Evolutionary conservation across 306 rosid genomes (phyloP).

Genomic region (Castanopsis chinensis): DNA sequence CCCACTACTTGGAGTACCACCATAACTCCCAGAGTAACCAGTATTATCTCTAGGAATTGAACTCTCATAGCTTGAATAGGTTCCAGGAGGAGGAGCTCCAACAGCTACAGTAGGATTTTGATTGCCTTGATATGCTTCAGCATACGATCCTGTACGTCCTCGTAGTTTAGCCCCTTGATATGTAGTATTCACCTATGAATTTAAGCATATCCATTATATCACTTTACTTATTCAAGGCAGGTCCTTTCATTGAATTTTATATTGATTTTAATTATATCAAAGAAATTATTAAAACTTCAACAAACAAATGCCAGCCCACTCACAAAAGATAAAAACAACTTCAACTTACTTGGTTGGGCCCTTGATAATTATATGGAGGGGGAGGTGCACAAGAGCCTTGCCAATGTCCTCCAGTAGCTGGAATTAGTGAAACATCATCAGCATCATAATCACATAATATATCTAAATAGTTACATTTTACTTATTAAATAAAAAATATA

Average conservation of each 20-base stretch:
- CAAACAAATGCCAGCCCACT: neutral
- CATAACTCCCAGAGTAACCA: too few relatives aligned
- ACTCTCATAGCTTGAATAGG: too few relatives aligned
- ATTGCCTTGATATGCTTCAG: slow-evolving; percentile 24
- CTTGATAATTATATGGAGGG: slow-evolving; percentile 11
- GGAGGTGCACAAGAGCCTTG: slow-evolving; percentile 14
- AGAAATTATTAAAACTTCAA: neutral
- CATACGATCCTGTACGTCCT: slow-evolving; percentile 23
- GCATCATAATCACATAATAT: neutral
- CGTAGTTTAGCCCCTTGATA: slow-evolving; percentile 7
- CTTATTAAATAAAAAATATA: too few relatives aligned
- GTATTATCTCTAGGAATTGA: too few relatives aligned
- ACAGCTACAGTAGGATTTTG: too few relatives aligned
- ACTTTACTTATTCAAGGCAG: neutral
- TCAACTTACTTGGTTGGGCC: slow-evolving; percentile 37
- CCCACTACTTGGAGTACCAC: too few relatives aligned
- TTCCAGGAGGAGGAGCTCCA: too few relatives aligned
- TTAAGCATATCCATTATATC: neutral
- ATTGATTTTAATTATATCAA: neutral
- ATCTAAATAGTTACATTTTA: neutral
- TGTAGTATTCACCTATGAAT: slow-evolving; percentile 18
- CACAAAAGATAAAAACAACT: neutral
- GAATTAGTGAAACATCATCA: slow-evolving; percentile 9
- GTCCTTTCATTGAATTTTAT: neutral
- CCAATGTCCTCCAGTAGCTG: slow-evolving; percentile 21